Base-by-base conservation (phyloP, 2,329 filamentous ascomycete genomes). In the Botryosphaeria dothidea region DNA sequence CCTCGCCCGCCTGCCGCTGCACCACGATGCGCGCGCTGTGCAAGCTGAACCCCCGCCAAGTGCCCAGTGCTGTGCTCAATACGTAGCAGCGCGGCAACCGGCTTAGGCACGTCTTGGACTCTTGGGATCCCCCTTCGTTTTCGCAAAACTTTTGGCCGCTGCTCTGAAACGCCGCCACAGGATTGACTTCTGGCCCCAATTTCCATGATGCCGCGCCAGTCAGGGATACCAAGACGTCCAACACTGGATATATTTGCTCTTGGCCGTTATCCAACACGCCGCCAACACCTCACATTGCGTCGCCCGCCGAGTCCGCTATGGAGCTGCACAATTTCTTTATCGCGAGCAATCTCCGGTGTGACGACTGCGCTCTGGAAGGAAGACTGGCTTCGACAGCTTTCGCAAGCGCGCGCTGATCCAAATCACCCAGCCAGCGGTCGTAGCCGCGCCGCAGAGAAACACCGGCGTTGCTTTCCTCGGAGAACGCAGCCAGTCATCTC, bases 181-280 rank as follows among this genome's bases (percentile, higher is more conserved):
- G 25, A 60, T 34, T 60, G 54, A 45, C 54, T 58, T 58, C 17
- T 58, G 25, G 54, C 36, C 36, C 29, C 54, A 58, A 58, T 58
- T 43, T 58, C 54, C 31, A 6, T 27, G 54, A 15, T 45, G 54
- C 54, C 54, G 54, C 54, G 54, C 31, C 56, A 46, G 7, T 34
- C 56, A 60, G 56, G 56, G 56, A 60, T 60, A 60, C 56, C 56
- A 60, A 60, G 54, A 34, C 54, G 15, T 43, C 34, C 34, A 17
- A 23, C 51, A 31, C 25, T 23, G 9, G 41, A 46, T 60, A 60
- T 60, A 46, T 29, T 60, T 34, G 25, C 56, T 45, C 56, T 60
- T 60, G 56, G 56, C 56, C 56, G 38, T 31, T 41, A 23, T 58
- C 54, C 54, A 43, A 29, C 38, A 21, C 54, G n/a, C 56, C 29